Conservation (phyloP, 2,329 filamentous ascomycete species). For the Dothideomycetidae sp. region DNA sequence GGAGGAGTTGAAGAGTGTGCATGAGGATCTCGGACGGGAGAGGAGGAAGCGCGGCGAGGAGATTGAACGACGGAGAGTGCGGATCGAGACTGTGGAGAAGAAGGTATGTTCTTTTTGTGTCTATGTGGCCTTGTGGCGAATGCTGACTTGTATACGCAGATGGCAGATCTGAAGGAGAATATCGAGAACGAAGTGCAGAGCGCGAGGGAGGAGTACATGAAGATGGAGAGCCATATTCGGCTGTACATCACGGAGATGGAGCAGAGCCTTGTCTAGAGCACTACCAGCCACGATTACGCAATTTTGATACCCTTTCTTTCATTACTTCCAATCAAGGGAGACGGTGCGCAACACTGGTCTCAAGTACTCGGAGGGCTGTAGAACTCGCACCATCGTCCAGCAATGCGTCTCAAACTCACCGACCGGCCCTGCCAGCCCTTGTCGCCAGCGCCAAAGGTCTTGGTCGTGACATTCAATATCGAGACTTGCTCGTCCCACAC, state of each 20-base stretch:
- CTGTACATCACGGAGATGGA: slow-evolving; percentile 99
- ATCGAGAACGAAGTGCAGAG: slow-evolving; percentile 88
- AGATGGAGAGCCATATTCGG: slow-evolving; percentile 94
- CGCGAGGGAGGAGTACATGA: slow-evolving; percentile 87
- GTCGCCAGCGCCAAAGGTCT: slow-evolving; percentile 24
- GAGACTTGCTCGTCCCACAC: slow-evolving; percentile 34
- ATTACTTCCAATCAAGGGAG: no score
- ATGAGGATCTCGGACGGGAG: slow-evolving; percentile 72
- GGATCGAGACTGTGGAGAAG: slow-evolving; percentile 97
- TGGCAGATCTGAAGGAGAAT: slow-evolving; percentile 93
- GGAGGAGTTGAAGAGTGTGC: slow-evolving; percentile 71
- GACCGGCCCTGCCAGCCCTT: slow-evolving; percentile 36
- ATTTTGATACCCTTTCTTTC: slow-evolving; percentile 4
- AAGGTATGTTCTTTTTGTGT: slow-evolving; percentile 48
- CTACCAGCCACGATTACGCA: slow-evolving; percentile 1
- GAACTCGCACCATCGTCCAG: slow-evolving; percentile 31
- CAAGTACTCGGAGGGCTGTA: not conserved
- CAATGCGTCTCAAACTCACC: slow-evolving; percentile 29
- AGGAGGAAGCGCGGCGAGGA: slow-evolving; percentile 74
- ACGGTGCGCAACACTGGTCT: no score
- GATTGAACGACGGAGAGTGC: slow-evolving; percentile 79
- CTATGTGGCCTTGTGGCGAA: slow-evolving; percentile 1
- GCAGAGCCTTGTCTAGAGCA: slow-evolving; percentile 47
- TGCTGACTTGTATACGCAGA: slow-evolving; percentile 41
- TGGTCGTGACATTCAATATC: slow-evolving; percentile 34